phyloP scores from a whole-genome alignment of 2,329 filamentous ascomycete species.

The Trematosphaeria pertusa region DNA sequence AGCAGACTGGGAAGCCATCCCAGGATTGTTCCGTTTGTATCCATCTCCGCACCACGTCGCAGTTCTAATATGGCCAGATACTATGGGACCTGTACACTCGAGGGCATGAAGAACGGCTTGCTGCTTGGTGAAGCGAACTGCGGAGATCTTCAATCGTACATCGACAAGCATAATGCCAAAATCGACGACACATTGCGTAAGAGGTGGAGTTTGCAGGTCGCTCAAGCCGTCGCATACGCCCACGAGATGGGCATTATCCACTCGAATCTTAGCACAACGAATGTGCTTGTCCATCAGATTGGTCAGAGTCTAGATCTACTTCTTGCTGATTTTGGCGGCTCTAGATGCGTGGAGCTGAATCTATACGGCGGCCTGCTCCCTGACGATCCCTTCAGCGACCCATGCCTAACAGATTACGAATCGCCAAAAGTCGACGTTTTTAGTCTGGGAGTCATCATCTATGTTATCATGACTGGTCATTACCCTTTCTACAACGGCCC shows the following conservation, averaged over 20 bases:
- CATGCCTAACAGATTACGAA: slow-evolving; percentile 5
- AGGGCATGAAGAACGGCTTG: slow-evolving; percentile 17
- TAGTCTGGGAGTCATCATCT: slow-evolving; percentile 14
- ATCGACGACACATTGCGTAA: slow-evolving; percentile 11
- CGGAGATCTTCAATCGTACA: slow-evolving; percentile 17
- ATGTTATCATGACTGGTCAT: slow-evolving; percentile 17
- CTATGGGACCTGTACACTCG: slow-evolving; percentile 5
- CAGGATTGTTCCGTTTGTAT: slow-evolving; percentile 11
- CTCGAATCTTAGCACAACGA: slow-evolving; percentile 18
- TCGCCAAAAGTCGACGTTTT: slow-evolving; percentile 14
- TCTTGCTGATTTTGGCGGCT: slow-evolving; percentile 22
- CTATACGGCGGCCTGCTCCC: slow-evolving; percentile 15
- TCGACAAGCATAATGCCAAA: slow-evolving; percentile 10
- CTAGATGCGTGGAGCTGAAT: slow-evolving; percentile 14
- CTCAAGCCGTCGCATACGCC: slow-evolving; percentile 15
- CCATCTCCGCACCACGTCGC: background rate
- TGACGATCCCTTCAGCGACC: slow-evolving; percentile 16
- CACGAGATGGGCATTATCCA: slow-evolving; percentile 18
- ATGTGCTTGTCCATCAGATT: slow-evolving; percentile 18
- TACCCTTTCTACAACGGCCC: slow-evolving; percentile 16
- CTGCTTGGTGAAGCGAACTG: slow-evolving; percentile 15
- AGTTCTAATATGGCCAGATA: slow-evolving; percentile 8
- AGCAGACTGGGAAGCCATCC: slow-evolving; percentile 6
- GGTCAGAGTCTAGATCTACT: slow-evolving; percentile 11
- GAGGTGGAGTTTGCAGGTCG: slow-evolving; percentile 16